Evolutionary conservation across 1,284 basidiomycete genomes (phyloP).

Genomic region (Naganishia sp.): DNA sequence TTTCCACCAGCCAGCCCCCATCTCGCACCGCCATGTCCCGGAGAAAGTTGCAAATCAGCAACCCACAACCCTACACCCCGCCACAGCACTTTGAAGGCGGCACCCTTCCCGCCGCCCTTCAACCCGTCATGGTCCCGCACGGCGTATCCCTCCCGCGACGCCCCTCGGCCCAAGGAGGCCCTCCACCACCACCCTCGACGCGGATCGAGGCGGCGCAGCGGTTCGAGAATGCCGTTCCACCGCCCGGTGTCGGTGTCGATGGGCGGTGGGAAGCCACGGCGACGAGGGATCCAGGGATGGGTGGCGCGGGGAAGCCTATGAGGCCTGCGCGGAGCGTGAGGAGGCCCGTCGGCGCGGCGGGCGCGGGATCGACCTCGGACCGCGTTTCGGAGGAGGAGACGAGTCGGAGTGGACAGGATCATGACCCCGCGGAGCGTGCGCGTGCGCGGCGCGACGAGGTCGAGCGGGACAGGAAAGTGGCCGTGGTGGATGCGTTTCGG

Average conservation of each 20-base stretch:
- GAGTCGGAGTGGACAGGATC: too few relatives aligned
- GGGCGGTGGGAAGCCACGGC: constrained; percentile 47
- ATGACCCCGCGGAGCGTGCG: too few relatives aligned
- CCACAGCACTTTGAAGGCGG: neutral
- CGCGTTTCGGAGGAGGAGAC: too few relatives aligned
- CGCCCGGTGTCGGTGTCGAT: constrained; percentile 1
- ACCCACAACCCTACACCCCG: constrained; percentile 32
- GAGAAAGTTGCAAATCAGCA: constrained; percentile 30
- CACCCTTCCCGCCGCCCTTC: constrained; percentile 4
- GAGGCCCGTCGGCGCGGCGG: constrained; percentile 27
- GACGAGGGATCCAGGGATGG: constrained; percentile 37
- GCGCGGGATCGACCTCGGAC: neutral
- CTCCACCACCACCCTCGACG: neutral
- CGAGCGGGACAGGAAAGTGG: too few relatives aligned
- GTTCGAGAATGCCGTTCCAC: constrained; percentile 7
- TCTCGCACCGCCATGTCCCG: neutral
- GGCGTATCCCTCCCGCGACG: neutral
- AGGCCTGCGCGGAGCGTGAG: constrained; percentile 27
- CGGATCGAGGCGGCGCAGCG: neutral
- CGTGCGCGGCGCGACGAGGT: constrained; percentile 27
- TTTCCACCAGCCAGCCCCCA: neutral
- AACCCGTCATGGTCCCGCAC: constrained; percentile 11
- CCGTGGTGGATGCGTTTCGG: too few relatives aligned
- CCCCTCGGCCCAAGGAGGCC: neutral
- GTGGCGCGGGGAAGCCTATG: constrained; percentile 33